These are phyloP conservation scores for Aspergillus diversus DNA, from an alignment of 495 filamentous ascomycete genomes.

Conservation along the genomic window DNA sequence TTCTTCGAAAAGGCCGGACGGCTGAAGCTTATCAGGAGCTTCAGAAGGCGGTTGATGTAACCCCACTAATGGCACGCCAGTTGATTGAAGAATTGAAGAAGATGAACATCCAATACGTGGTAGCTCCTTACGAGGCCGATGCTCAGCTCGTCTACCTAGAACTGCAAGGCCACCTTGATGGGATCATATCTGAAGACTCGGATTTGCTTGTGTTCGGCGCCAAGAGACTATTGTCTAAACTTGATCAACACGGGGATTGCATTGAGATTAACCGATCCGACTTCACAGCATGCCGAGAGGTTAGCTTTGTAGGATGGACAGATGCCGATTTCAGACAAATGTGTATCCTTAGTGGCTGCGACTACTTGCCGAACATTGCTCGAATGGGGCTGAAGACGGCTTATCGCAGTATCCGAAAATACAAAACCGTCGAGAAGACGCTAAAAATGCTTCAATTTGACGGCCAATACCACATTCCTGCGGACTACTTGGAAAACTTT, in stretches of 20 bases:
- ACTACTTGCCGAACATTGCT: constrained; percentile 83
- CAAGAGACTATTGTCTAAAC: constrained; percentile 85
- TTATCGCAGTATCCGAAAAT: constrained; percentile 83
- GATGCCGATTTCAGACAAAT: constrained; percentile 89
- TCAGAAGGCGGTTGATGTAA: constrained; percentile 96
- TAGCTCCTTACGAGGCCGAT: constrained; percentile 97
- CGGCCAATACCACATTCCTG: constrained; percentile 76
- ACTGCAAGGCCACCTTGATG: constrained; percentile 75
- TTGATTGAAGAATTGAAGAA: constrained; percentile 90
- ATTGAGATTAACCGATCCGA: constrained; percentile 86
- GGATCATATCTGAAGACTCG: constrained; percentile 95
- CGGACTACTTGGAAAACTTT: constrained; percentile 77
- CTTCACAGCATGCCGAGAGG: constrained; percentile 84
- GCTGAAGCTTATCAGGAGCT: constrained; percentile 84
- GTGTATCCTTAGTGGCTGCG: constrained; percentile 98
- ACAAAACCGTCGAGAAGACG: constrained; percentile 84
- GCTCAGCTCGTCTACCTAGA: constrained; percentile 95
- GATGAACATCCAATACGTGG: constrained; percentile 79
- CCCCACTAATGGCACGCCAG: constrained; percentile 89
- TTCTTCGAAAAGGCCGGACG: constrained; percentile 76
- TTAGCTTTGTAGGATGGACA: constrained; percentile 89
- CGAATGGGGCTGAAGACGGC: constrained; percentile 93
- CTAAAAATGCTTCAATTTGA: constrained; percentile 84
- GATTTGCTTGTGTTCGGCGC: constrained; percentile 96
- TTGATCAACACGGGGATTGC: constrained; percentile 91